phyloP scores from a whole-genome alignment of 768 basidiomycete species.

The Lyophyllum semitale region DNA sequence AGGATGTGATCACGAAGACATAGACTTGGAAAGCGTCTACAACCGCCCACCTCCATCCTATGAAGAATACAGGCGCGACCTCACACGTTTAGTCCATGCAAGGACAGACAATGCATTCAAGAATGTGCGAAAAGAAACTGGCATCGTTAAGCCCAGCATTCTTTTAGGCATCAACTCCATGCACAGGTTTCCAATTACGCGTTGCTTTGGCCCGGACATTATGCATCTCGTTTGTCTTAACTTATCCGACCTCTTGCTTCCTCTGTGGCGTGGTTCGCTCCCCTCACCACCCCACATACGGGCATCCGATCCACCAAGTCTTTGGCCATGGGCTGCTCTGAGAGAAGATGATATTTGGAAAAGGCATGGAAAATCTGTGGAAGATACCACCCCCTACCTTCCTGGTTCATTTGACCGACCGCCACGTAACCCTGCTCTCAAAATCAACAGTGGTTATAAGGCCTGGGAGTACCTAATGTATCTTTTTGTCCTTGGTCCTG shows the following conservation, averaged over 20 bases:
- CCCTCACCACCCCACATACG: conserved; percentile 13
- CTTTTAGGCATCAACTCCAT: conserved; percentile 24
- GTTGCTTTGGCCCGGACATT: conserved; percentile 31
- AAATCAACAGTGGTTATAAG: conserved; percentile 32
- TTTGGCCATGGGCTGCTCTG: conserved; percentile 36
- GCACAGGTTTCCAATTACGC: conserved; percentile 25
- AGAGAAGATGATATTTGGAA: conserved; percentile 27
- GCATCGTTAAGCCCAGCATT: conserved; percentile 34
- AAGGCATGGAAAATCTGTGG: conserved; percentile 34
- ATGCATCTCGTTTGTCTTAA: conserved; percentile 43
- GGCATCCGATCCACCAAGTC: no score
- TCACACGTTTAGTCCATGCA: conserved; percentile 1
- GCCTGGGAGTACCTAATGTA: conserved; percentile 15
- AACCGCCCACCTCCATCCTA: no score
- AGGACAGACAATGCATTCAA: conserved; percentile 22
- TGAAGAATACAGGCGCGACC: neutral
- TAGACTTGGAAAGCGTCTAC: no score
- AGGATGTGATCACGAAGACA: no score
- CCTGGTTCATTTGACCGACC: conserved; percentile 42
- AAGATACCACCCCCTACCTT: conserved; percentile 28
- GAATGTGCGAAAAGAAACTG: conserved; percentile 21
- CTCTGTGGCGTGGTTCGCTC: conserved; percentile 32
- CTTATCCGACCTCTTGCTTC: conserved; percentile 33
- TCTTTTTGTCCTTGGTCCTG: conserved; percentile 13
- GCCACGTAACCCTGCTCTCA: conserved; percentile 41